These are phyloP conservation scores for Picocystis sp. DNA, from an alignment of 163 green algal genomes.

Conservation along the genomic window DNA sequence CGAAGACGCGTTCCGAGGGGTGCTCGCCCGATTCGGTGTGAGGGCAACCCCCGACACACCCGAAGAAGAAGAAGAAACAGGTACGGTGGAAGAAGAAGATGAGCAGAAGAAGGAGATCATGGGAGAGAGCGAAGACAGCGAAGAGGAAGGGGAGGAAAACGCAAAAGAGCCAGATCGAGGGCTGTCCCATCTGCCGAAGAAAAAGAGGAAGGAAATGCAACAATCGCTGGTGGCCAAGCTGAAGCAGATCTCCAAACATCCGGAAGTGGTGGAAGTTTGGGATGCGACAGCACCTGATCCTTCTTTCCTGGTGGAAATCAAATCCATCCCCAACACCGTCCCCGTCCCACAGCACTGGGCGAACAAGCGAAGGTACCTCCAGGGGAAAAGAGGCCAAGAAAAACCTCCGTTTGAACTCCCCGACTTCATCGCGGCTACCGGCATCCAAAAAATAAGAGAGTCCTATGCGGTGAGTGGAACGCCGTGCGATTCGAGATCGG, in stretches of 20 bases:
- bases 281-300: constrained; percentile 86
- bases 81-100: background rate
- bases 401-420: constrained; percentile 94
- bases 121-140: constrained; percentile 4
- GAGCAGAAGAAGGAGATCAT: background rate
- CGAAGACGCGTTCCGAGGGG: no score
- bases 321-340: constrained; percentile 84
- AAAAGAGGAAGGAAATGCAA: no score
- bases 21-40: no score
- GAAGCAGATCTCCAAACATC: constrained; percentile 1
- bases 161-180: no score
- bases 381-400: constrained; percentile 92
- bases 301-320: constrained; percentile 82
- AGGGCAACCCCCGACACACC: no score
- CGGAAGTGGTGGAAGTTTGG: constrained; percentile 62
- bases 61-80: background rate
- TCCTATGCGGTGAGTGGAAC: background rate
- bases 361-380: constrained; percentile 93
- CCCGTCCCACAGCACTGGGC: constrained; percentile 90
- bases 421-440: constrained; percentile 88
- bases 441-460: constrained; percentile 85
- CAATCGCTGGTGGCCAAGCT: background rate
- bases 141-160: background rate
- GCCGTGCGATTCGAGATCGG: no score
- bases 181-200: no score